Percentiles rank a stretch among this genome's conserved stretches.
Conservation (phyloP, 208 protist genomes). For the Trypanosoma congolense region DNA sequence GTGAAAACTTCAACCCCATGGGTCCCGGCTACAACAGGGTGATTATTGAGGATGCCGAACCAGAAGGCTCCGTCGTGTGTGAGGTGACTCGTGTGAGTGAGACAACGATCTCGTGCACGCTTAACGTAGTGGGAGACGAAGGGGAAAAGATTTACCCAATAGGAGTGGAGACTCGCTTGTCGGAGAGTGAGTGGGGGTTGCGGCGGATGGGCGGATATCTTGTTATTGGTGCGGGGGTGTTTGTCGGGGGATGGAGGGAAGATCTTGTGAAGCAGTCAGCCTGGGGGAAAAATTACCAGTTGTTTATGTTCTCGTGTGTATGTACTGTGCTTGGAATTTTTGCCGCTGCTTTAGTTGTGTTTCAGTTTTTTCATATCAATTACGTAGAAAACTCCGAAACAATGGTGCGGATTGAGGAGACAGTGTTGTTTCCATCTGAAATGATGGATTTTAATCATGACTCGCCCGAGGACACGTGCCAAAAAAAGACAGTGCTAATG, state of each 20-base stretch:
- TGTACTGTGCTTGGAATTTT: not conserved
- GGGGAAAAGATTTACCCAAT: slow-evolving; percentile 2
- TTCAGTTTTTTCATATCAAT: not conserved
- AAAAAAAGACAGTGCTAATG: too few relatives aligned
- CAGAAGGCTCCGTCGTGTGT: slow-evolving; percentile 6
- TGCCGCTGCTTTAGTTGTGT: not conserved
- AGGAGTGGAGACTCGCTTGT: not conserved
- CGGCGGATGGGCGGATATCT: slow-evolving; percentile 14
- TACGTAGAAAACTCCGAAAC: not conserved
- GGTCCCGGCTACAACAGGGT: slow-evolving; percentile 6
- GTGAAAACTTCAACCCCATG: slow-evolving; percentile 12
- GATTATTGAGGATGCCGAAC: not conserved
- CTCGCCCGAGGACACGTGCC: too few relatives aligned
- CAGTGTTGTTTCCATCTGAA: too few relatives aligned
- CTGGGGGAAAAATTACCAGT: not conserved
- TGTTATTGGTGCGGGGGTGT: slow-evolving; percentile 7
- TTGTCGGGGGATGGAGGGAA: slow-evolving; percentile 5
- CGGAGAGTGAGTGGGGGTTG: slow-evolving; percentile 10
- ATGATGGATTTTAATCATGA: too few relatives aligned
- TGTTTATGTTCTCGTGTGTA: not conserved
- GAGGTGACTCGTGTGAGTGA: slow-evolving; percentile 4
- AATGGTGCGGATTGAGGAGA: not conserved
- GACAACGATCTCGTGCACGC: slow-evolving; percentile 5
- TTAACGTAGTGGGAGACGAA: slow-evolving; percentile 8
- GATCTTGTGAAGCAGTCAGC: not conserved